These are phyloP conservation scores for Camellia lanceoleosa DNA, from an alignment of 148 eudicot species.

Conservation along the genomic window DNA sequence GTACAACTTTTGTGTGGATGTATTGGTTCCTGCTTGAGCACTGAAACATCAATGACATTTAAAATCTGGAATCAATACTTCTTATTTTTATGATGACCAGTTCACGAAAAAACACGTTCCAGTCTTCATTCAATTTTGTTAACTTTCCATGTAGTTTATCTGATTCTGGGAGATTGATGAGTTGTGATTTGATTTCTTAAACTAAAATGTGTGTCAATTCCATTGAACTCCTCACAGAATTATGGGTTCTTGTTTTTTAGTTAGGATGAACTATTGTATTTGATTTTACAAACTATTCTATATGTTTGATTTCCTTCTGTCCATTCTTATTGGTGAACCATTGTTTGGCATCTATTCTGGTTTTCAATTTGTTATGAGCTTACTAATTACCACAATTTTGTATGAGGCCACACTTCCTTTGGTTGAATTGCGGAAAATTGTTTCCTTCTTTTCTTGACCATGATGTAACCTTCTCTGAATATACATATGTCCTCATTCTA, in stretches of 20 bases:
- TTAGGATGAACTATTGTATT: neutral
- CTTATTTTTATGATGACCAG: neutral
- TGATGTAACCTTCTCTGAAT: neutral
- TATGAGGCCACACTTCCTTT: no score
- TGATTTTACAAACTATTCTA: neutral
- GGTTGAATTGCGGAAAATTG: neutral
- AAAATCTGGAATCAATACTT: neutral
- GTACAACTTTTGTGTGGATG: neutral
- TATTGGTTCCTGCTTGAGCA: neutral
- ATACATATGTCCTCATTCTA: neutral
- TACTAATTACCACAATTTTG: neutral
- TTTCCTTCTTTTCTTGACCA: slow-evolving; percentile 2
- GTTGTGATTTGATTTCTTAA: neutral
- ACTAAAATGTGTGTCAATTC: neutral
- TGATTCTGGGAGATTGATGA: neutral
- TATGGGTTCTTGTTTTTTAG: neutral
- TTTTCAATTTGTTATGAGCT: neutral
- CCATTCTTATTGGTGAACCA: neutral
- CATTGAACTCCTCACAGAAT: neutral
- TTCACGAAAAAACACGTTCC: neutral
- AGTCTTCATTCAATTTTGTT: neutral
- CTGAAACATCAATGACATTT: neutral
- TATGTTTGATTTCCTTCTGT: neutral
- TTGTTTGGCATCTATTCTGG: neutral
- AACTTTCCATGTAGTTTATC: neutral